phyloP scores from a whole-genome alignment of 352 stramenopile species.

The Plasmopara viticola region DNA sequence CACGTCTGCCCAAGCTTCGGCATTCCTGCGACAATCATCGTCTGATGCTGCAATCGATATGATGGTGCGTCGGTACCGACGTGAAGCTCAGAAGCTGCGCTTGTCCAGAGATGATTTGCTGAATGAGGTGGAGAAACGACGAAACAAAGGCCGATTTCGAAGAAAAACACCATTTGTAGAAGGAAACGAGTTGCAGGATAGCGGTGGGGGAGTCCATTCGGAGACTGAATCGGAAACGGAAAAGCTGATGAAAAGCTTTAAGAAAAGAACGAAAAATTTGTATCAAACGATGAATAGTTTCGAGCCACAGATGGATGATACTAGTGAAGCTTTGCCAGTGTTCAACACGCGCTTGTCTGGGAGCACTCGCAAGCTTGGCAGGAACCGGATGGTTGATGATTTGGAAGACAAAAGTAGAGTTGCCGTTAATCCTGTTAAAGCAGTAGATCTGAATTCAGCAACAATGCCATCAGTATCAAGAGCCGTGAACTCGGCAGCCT shows the following conservation, averaged over 20 bases:
- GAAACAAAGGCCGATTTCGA: slow-evolving; percentile 9
- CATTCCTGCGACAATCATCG: slow-evolving; percentile 26
- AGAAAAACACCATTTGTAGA: slow-evolving; percentile 10
- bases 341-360: background rate
- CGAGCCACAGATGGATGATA: background rate
- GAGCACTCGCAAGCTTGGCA: background rate
- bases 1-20: slow-evolving; percentile 24
- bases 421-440: slow-evolving; percentile 6
- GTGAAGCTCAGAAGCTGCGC: slow-evolving; percentile 27
- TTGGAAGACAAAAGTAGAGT: slow-evolving; percentile 1
- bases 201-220: background rate
- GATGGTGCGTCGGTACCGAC: slow-evolving; percentile 32
- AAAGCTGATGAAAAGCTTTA: background rate
- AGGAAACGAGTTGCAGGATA: slow-evolving; percentile 10
- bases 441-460: slow-evolving; percentile 8
- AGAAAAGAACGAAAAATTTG: background rate
- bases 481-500: slow-evolving; percentile 17
- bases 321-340: slow-evolving; percentile 1
- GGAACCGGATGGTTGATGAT: background rate
- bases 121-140: slow-evolving; percentile 1
- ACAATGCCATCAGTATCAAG: background rate
- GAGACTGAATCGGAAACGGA: background rate
- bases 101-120: slow-evolving; percentile 15
- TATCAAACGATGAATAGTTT: background rate
- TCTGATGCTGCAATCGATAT: slow-evolving; percentile 25